Base-by-base conservation (phyloP, 768 basidiomycete species). In the Leccinum incarnatum region DNA sequence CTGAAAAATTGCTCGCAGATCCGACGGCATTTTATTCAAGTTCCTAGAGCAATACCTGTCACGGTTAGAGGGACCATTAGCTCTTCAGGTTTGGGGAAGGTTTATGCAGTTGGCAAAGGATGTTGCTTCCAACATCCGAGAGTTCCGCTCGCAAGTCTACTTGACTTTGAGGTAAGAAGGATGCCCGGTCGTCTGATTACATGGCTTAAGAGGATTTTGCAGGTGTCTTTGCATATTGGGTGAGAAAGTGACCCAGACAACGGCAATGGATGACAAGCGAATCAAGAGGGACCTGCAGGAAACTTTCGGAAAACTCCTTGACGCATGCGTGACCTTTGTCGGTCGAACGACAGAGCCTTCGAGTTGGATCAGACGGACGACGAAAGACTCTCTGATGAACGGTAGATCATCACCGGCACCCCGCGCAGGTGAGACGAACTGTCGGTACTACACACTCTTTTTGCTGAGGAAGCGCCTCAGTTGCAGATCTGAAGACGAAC, bases 271-370 rank as follows among this genome's bases (percentile, higher is more conserved):
- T 58, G 97, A 99, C 72, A 82, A 86, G 23, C 82, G 91, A 40
- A 75, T 95, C 55, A 85, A 92, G 25, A 91, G 93, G 69, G 97
- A 99, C 57, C 77, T 98, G 10, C 94, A 96, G 85, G 96, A 98
- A 62, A 87, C 83, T 5, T 97, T 90, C 67, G 82, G 84, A 34
- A 95, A 91, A 72, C 81, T 98, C 1, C 80, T 94, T 10, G 96
- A 98, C 64, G 77, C 86, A 7, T 89, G 87, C 53, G 81, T 95
- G 10, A 72, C 83, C 1, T 86, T 90, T 58, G 84, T 88, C 11
- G 89, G 89, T 4, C 82, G 89, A 27, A 85, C 85, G 4, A 80
- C 80, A 17, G 93, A 95, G 65, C 83, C 85, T 61, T 83, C 86
- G 21, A 89, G 85, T 42, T 93, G 93, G 92, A 86, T 91, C 48